Conservation (phyloP, 2,329 filamentous ascomycete species). For the Pseudocercospora fuligena region DNA sequence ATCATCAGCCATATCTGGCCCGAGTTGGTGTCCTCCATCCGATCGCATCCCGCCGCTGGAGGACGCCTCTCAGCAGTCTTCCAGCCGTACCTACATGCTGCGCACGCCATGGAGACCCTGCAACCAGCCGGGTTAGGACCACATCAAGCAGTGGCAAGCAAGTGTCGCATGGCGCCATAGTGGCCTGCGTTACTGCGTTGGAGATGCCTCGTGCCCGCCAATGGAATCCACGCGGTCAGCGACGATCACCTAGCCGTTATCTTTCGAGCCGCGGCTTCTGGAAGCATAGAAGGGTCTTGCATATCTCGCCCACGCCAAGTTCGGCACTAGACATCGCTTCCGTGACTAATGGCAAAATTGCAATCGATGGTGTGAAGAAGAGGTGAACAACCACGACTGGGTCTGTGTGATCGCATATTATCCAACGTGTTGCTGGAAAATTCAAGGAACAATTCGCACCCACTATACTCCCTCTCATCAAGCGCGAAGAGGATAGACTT, state of each 20-base stretch:
- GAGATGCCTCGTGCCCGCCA: constrained; percentile 11
- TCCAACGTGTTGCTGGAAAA: too few species aligned
- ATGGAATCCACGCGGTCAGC: constrained; percentile 13
- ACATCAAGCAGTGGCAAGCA: constrained; percentile 10
- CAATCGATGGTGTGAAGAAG: background rate
- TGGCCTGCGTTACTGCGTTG: background rate
- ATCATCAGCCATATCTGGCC: background rate
- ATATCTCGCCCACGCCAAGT: background rate
- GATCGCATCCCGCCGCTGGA: background rate
- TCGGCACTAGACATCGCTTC: background rate
- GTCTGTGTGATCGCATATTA: too few species aligned
- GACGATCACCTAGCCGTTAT: constrained; percentile 8
- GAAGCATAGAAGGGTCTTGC: constrained; percentile 11
- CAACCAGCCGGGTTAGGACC: background rate
- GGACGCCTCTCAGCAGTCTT: background rate
- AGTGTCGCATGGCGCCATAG: constrained; percentile 13
- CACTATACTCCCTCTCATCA: too few species aligned
- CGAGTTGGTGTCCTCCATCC: background rate
- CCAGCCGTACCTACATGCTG: constrained; percentile 4
- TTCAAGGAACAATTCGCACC: too few species aligned
- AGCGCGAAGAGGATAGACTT: too few species aligned
- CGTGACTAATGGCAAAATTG: background rate
- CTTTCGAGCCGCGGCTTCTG: constrained; percentile 17
- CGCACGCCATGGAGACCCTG: background rate
- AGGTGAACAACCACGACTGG: too few species aligned